Conservation (phyloP, 2,329 filamentous ascomycete genomes). For the Helminthosporium solani region DNA sequence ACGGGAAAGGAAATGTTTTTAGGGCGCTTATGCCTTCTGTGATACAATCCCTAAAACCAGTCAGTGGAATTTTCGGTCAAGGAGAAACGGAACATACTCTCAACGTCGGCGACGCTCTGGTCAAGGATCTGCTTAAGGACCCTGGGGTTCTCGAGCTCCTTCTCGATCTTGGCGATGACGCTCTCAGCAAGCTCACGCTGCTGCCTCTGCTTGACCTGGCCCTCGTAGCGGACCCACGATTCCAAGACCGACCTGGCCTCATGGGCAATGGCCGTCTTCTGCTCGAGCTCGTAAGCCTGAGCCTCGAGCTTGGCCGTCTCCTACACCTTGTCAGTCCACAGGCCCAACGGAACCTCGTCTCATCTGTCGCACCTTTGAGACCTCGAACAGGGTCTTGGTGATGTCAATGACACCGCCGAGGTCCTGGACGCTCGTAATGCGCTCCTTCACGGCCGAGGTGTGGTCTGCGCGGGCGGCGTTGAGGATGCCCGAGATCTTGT, state of each 20-base stretch:
- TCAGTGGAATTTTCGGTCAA: constrained; percentile 17
- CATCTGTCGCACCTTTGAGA: constrained; percentile 79
- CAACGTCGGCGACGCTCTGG: constrained; percentile 93
- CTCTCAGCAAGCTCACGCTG: constrained; percentile 91
- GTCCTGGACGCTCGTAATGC: constrained; percentile 93
- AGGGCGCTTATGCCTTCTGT: constrained; percentile 41
- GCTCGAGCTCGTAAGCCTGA: constrained; percentile 94
- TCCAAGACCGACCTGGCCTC: constrained; percentile 96
- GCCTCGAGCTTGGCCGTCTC: constrained; percentile 97
- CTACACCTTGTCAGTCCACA: constrained; percentile 51
- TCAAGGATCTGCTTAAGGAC: constrained; percentile 94
- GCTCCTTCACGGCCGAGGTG: constrained; percentile 89
- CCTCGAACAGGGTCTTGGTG: constrained; percentile 94
- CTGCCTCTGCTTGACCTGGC: constrained; percentile 98
- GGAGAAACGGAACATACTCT: constrained; percentile 65
- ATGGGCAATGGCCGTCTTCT: constrained; percentile 84
- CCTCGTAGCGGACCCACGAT: constrained; percentile 98
- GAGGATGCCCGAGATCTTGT: constrained; percentile 92
- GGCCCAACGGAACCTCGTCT: constrained; percentile 10
- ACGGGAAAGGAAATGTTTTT: constrained; percentile 28
- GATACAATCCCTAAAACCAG: constrained; percentile 36
- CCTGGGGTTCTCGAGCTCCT: constrained; percentile 98
- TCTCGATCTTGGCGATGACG: constrained; percentile 96
- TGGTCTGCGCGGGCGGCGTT: constrained; percentile 93
- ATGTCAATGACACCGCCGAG: constrained; percentile 92